Evolutionary conservation across 768 basidiomycete genomes (phyloP).

Genomic region (Boletus vinaceobasis): DNA sequence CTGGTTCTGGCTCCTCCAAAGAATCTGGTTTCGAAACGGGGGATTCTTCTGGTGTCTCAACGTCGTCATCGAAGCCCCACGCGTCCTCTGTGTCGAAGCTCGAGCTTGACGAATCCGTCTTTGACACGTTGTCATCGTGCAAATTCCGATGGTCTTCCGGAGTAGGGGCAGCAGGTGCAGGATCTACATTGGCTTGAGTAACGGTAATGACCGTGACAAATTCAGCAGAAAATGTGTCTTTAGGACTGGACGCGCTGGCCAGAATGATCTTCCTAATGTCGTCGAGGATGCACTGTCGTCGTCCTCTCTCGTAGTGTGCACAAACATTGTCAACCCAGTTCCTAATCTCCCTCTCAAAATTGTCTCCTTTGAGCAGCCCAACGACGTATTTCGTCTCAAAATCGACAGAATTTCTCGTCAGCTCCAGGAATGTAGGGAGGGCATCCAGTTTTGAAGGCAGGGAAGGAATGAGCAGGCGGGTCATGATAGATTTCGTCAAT

Average conservation of each 20-base stretch:
- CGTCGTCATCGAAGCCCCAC: conserved; percentile 56
- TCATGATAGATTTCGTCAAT: conserved; percentile 56
- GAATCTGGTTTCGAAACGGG: conserved; percentile 18
- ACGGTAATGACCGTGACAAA: conserved; percentile 6
- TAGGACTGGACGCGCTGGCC: conserved; percentile 12
- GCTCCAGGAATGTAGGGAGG: conserved; percentile 59
- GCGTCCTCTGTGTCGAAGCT: conserved; percentile 33
- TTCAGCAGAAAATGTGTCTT: conserved; percentile 28
- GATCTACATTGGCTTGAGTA: background rate
- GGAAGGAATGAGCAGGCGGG: conserved; percentile 63
- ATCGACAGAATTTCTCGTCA: conserved; percentile 53
- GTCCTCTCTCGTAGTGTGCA: conserved; percentile 74
- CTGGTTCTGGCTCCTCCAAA: conserved; percentile 28
- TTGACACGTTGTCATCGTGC: conserved; percentile 38
- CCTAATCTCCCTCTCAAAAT: conserved; percentile 52
- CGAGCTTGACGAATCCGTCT: conserved; percentile 24
- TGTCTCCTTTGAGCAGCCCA: conserved; percentile 46
- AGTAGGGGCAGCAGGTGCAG: background rate
- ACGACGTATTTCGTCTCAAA: conserved; percentile 63
- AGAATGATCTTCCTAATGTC: conserved; percentile 54
- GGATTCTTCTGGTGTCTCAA: conserved; percentile 22
- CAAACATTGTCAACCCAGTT: conserved; percentile 67
- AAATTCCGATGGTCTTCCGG: conserved; percentile 44
- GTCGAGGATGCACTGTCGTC: conserved; percentile 65
- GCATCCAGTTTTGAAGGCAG: conserved; percentile 61